A percentile compares a stretch with the other conserved stretches of the same genome.
phyloP scores from a whole-genome alignment of 805 yeast species.

The Metahyphopichia silvanorum region DNA sequence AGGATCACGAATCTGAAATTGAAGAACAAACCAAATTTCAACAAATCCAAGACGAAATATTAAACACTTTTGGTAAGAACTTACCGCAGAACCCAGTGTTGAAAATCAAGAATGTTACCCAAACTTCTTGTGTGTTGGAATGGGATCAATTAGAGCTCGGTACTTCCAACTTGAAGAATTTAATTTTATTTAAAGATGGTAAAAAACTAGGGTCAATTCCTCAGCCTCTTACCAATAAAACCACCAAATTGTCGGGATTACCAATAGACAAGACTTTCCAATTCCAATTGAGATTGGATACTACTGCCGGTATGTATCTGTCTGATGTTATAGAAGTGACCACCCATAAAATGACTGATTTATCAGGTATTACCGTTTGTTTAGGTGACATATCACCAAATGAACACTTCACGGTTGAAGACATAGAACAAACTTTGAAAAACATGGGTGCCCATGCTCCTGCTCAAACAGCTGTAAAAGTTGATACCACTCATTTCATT shows the following conservation, averaged over 20 bases:
- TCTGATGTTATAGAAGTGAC: slow-evolving; percentile 67
- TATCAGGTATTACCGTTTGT: slow-evolving; percentile 89
- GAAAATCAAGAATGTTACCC: slow-evolving; percentile 75
- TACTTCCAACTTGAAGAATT: slow-evolving; percentile 71
- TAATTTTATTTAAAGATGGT: slow-evolving; percentile 74
- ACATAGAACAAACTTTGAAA: slow-evolving; percentile 58
- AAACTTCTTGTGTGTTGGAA: slow-evolving; percentile 89
- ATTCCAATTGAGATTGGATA: slow-evolving; percentile 76
- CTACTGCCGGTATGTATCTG: slow-evolving; percentile 83
- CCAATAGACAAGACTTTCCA: slow-evolving; percentile 80
- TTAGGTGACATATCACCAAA: slow-evolving; percentile 71
- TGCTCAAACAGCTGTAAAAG: slow-evolving; percentile 65
- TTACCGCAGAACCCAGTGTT: slow-evolving; percentile 72
- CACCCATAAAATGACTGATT: slow-evolving; percentile 95
- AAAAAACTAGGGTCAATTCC: slow-evolving; percentile 79
- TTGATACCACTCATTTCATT: slow-evolving; percentile 95
- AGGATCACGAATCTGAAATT: slow-evolving; percentile 64
- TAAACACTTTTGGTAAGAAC: slow-evolving; percentile 66
- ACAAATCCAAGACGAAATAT: slow-evolving; percentile 67
- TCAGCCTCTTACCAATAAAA: slow-evolving; percentile 70
- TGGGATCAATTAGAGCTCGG: slow-evolving; percentile 90
- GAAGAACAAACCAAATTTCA: slow-evolving; percentile 58
- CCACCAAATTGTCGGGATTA: slow-evolving; percentile 87
- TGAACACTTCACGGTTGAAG: slow-evolving; percentile 43
- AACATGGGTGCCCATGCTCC: slow-evolving; percentile 79